Evolutionary conservation across 768 basidiomycete species (phyloP).

Genomic region (Flagelloscypha sp.): DNA sequence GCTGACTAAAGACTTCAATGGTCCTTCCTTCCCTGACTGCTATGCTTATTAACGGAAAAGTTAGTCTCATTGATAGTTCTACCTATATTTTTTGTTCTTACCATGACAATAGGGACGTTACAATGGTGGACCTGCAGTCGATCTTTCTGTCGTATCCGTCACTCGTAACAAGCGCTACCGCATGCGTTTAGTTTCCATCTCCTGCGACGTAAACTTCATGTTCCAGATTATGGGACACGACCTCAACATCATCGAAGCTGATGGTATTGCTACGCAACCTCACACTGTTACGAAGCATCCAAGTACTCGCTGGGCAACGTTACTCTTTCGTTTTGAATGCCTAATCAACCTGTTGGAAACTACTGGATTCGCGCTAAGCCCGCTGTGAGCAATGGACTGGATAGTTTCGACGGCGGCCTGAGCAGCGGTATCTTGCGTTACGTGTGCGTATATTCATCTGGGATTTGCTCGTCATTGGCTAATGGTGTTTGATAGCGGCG

Average conservation of each 20-base stretch:
- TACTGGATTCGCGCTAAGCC: slow-evolving; percentile 10
- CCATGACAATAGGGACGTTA: too few species aligned
- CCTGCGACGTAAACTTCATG: slow-evolving; percentile 28
- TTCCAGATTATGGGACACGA: slow-evolving; percentile 38
- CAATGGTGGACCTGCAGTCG: slow-evolving; percentile 13
- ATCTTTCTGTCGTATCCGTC: slow-evolving; percentile 17
- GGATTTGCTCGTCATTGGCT: too few species aligned
- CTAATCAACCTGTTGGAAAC: slow-evolving; percentile 6
- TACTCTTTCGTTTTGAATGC: slow-evolving; percentile 39
- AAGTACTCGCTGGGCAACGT: slow-evolving; percentile 24
- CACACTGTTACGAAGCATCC: slow-evolving; percentile 26
- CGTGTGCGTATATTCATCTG: too few species aligned
- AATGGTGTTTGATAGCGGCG: too few species aligned
- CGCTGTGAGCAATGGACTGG: slow-evolving; percentile 6
- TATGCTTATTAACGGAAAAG: too few species aligned
- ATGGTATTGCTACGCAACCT: slow-evolving; percentile 24
- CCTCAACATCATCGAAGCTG: slow-evolving; percentile 31
- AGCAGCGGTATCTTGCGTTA: slow-evolving; percentile 10
- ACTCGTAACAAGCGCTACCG: slow-evolving; percentile 21
- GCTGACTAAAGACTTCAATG: too few species aligned
- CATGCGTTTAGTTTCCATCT: slow-evolving; percentile 21
- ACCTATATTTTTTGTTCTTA: too few species aligned
- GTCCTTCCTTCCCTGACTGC: too few species aligned
- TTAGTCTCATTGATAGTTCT: too few species aligned
- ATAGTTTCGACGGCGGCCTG: slow-evolving; percentile 20